Conservation (phyloP, 2,329 filamentous ascomycete species). For the Tympanopsis confertula region DNA sequence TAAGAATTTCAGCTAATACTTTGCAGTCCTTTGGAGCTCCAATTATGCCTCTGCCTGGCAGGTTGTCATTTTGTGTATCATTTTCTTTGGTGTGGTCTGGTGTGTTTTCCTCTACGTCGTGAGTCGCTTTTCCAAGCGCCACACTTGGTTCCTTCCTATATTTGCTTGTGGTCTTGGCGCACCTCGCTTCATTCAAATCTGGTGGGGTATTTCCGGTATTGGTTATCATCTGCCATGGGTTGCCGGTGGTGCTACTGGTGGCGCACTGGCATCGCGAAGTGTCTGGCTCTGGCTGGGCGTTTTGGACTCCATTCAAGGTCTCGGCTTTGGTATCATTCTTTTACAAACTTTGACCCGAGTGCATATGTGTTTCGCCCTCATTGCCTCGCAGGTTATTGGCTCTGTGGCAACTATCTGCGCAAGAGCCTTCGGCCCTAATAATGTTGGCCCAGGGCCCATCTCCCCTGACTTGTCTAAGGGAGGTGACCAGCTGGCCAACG, state of each 20-base stretch:
- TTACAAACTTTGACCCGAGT: constrained; percentile 52
- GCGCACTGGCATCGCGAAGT: constrained; percentile 41
- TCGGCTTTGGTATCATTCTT: constrained; percentile 58
- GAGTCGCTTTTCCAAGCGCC: constrained; percentile 40
- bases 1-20: neutral
- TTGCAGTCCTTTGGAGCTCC: constrained; percentile 41
- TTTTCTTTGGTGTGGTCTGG: constrained; percentile 46
- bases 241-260: constrained; percentile 38
- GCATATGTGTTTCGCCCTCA: constrained; percentile 50
- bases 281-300: constrained; percentile 60
- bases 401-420: constrained; percentile 50
- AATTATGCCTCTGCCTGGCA: constrained; percentile 42
- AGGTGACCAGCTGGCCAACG: constrained; percentile 27
- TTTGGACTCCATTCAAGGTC: constrained; percentile 51
- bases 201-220: constrained; percentile 50
- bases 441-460: constrained; percentile 45
- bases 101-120: constrained; percentile 35
- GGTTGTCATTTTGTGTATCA: constrained; percentile 41
- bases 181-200: constrained; percentile 56
- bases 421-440: constrained; percentile 46
- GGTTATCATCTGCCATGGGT: constrained; percentile 50
- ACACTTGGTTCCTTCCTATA: constrained; percentile 56
- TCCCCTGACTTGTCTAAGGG: constrained; percentile 48
- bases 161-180: constrained; percentile 56
- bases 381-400: constrained; percentile 50